These are phyloP conservation scores for Ampelocalamus luodianensis DNA, from an alignment of 176 grass and related monocot genomes.

Conservation along the genomic window DNA sequence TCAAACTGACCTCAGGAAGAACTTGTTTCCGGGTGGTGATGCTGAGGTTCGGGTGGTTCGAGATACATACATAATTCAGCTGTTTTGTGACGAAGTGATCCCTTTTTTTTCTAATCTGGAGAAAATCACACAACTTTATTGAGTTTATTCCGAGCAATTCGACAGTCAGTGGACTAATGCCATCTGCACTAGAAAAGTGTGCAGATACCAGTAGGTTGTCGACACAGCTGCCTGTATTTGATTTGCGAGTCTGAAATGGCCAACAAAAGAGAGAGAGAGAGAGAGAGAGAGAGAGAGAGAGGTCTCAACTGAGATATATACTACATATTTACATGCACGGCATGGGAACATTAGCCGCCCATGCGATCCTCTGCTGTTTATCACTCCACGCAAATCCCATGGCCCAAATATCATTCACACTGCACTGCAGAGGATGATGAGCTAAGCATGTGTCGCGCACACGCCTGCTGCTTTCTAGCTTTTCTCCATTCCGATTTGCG, in stretches of 20 bases:
- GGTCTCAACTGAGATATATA: neutral
- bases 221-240: constrained; percentile 1
- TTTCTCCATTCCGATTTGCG: neutral
- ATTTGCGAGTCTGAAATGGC: neutral
- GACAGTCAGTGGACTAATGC: neutral
- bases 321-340: no score
- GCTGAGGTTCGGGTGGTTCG: neutral
- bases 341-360: neutral
- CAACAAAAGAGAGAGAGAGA: neutral
- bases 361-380: neutral
- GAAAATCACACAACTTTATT: neutral
- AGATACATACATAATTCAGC: neutral
- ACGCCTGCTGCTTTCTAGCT: neutral
- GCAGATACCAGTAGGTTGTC: constrained; percentile 5
- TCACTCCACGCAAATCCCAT: neutral
- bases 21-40: neutral
- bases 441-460: constrained; percentile 5
- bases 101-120: neutral
- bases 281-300: neutral
- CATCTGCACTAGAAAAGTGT: neutral
- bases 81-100: neutral
- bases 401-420: neutral
- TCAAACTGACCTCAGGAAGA: neutral
- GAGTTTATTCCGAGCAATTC: neutral
- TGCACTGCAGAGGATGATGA: neutral